These are phyloP conservation scores for Podospora pseudocomata DNA, from an alignment of 495 filamentous ascomycete species.

Conservation along the genomic window DNA sequence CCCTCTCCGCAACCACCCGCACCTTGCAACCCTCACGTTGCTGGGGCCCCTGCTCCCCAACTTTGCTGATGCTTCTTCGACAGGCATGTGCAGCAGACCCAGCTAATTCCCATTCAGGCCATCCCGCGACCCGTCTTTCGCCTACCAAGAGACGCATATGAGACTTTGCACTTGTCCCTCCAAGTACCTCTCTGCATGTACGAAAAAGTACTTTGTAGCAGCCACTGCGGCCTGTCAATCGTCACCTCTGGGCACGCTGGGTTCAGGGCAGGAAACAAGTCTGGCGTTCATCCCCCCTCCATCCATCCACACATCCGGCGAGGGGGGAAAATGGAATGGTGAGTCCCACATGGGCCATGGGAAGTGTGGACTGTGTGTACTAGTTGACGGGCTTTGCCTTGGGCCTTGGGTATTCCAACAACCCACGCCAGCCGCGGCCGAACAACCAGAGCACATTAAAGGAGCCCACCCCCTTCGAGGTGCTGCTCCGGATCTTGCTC, in stretches of 20 bases:
- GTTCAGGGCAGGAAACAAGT: slow-evolving; percentile 15
- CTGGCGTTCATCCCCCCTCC: not conserved
- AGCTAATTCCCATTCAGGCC: slow-evolving; percentile 15
- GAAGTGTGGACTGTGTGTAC: not conserved
- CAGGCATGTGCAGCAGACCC: not conserved
- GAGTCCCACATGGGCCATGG: not conserved
- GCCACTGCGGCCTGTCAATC: slow-evolving; percentile 21
- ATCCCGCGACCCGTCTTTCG: slow-evolving; percentile 24
- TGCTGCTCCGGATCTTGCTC: slow-evolving; percentile 25
- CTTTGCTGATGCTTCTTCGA: not conserved
- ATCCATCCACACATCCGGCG: slow-evolving; percentile 13
- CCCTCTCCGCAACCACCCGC: slow-evolving; percentile 1
- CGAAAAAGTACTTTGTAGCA: slow-evolving; percentile 17
- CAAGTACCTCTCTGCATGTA: not conserved
- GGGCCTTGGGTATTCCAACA: slow-evolving; percentile 2
- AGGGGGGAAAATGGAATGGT: not conserved
- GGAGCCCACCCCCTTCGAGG: slow-evolving; percentile 28
- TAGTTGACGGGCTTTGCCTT: not conserved
- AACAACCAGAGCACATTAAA: slow-evolving; percentile 19
- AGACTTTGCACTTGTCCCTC: slow-evolving; percentile 1
- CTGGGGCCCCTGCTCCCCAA: slow-evolving; percentile 3
- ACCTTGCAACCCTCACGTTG: not conserved
- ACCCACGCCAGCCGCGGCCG: slow-evolving; percentile 23
- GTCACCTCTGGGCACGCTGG: not conserved
- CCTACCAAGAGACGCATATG: slow-evolving; percentile 12